Evolutionary conservation across 2,329 filamentous ascomycete species (phyloP).

Genomic region (Verruconis gallopava): DNA sequence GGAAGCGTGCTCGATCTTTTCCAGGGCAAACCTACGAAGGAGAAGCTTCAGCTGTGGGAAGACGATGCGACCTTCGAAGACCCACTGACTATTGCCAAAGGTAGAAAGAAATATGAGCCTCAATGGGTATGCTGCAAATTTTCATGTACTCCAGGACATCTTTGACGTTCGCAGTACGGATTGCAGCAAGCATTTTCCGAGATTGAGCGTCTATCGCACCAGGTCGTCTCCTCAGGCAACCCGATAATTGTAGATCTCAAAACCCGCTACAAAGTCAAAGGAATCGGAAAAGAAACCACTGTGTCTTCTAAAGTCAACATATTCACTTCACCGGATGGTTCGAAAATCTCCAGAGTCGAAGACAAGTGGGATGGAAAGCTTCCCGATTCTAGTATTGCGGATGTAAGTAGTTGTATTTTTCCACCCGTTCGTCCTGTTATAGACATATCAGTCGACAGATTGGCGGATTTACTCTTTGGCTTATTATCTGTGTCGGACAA

Average conservation of each 20-base stretch:
- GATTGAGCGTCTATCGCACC: constrained; percentile 42
- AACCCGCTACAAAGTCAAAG: constrained; percentile 41
- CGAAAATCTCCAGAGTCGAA: constrained; percentile 39
- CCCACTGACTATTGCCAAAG: constrained; percentile 43
- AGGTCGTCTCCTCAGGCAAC: constrained; percentile 42
- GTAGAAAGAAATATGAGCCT: constrained; percentile 39
- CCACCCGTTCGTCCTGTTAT: constrained; percentile 22
- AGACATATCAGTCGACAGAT: constrained; percentile 24
- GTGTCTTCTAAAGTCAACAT: constrained; percentile 38
- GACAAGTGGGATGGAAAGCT: constrained; percentile 43
- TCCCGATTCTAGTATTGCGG: constrained; percentile 36
- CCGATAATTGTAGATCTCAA: constrained; percentile 45
- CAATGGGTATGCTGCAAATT: constrained; percentile 28
- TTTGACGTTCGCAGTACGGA: constrained; percentile 41
- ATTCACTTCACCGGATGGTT: constrained; percentile 25
- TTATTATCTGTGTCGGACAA: constrained; percentile 28
- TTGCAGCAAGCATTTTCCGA: constrained; percentile 44
- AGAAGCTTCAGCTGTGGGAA: constrained; percentile 47
- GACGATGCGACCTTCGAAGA: constrained; percentile 46
- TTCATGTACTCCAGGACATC: too few relatives aligned
- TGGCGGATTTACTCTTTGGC: constrained; percentile 27
- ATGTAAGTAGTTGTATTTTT: constrained; percentile 34
- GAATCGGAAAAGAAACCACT: constrained; percentile 37
- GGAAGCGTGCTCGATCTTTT: constrained; percentile 50
- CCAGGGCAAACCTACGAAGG: constrained; percentile 44